These are phyloP conservation scores for Phytophthora pini DNA, from an alignment of 352 stramenopile species.

Conservation along the genomic window DNA sequence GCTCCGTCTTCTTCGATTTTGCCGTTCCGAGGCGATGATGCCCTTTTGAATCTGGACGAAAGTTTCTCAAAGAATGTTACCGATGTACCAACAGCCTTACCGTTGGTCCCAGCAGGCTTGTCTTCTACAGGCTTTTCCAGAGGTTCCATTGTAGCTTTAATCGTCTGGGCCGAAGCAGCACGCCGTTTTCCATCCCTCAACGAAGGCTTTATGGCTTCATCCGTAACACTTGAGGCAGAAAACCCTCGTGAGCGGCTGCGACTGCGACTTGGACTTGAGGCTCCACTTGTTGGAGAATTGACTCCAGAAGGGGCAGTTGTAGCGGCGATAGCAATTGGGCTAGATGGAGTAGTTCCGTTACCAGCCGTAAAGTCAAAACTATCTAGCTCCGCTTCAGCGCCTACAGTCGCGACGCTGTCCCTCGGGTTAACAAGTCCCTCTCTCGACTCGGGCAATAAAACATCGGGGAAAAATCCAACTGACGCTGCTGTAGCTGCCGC, in stretches of 20 bases:
- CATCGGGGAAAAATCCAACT: constrained; percentile 37
- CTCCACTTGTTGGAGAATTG: constrained; percentile 18
- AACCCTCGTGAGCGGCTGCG: constrained; percentile 36
- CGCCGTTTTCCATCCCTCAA: constrained; percentile 43
- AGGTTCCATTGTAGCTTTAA: constrained; percentile 36
- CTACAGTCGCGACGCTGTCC: constrained; percentile 47
- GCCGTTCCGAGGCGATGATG: constrained; percentile 54
- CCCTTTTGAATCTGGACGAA: constrained; percentile 81
- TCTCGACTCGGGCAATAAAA: constrained; percentile 7
- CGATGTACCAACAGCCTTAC: constrained; percentile 46
- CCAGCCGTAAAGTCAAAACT: constrained; percentile 67
- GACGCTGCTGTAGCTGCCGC: constrained; percentile 35
- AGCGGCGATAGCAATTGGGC: constrained; percentile 16
- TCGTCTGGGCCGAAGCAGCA: constrained; percentile 39
- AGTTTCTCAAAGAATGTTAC: constrained; percentile 89
- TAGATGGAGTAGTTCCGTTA: constrained; percentile 16
- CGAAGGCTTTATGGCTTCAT: constrained; percentile 29
- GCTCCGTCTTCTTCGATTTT: constrained; percentile 32
- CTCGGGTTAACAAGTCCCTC: constrained; percentile 36
- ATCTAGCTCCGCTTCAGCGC: constrained; percentile 54
- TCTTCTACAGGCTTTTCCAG: constrained; percentile 43
- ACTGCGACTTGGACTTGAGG: constrained; percentile 32
- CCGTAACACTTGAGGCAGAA: constrained; percentile 41
- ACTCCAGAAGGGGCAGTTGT: background rate
- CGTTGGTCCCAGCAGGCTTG: constrained; percentile 26